Percentiles rank a stretch among this genome's conserved stretches.
Conservation (phyloP, 805 yeast species). For the Metschnikowia gelsemii region DNA sequence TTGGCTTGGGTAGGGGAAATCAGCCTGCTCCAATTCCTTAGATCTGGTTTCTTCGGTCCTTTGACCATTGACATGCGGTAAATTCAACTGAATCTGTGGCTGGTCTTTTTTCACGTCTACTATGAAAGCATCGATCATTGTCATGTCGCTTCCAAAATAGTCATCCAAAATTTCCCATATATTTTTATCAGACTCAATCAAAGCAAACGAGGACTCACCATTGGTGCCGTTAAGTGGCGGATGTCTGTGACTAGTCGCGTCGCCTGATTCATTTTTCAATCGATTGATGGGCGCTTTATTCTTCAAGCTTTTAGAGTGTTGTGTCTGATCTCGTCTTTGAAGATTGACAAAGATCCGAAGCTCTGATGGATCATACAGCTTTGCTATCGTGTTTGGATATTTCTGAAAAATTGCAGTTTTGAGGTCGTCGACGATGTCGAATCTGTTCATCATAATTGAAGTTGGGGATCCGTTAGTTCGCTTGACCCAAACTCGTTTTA, state of each 20-base stretch:
- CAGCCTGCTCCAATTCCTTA: neutral
- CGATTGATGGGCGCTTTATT: conserved; percentile 10
- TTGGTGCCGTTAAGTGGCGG: neutral
- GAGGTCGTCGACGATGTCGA: conserved; percentile 79
- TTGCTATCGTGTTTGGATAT: conserved; percentile 65
- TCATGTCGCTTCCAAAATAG: conserved; percentile 68
- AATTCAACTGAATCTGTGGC: conserved; percentile 4
- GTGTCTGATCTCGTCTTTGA: conserved; percentile 5
- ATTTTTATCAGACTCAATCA: conserved; percentile 58
- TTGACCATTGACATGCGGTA: neutral
- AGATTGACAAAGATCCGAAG: conserved; percentile 28
- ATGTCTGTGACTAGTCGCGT: conserved; percentile 4
- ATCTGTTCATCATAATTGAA: conserved; percentile 56
- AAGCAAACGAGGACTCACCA: neutral
- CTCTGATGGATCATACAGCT: conserved; percentile 69
- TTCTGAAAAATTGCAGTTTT: conserved; percentile 62
- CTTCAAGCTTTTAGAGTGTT: conserved; percentile 4
- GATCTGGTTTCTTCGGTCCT: neutral
- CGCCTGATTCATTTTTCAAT: conserved; percentile 10
- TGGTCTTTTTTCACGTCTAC: conserved; percentile 40
- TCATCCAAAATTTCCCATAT: conserved; percentile 59
- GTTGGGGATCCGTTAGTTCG: conserved; percentile 60
- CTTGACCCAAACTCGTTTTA: conserved; percentile 54
- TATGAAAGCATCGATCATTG: conserved; percentile 60
- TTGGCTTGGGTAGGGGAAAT: conserved; percentile 6